phyloP scores from a whole-genome alignment of 768 basidiomycete species.

The Candolleomyces efflorescens region DNA sequence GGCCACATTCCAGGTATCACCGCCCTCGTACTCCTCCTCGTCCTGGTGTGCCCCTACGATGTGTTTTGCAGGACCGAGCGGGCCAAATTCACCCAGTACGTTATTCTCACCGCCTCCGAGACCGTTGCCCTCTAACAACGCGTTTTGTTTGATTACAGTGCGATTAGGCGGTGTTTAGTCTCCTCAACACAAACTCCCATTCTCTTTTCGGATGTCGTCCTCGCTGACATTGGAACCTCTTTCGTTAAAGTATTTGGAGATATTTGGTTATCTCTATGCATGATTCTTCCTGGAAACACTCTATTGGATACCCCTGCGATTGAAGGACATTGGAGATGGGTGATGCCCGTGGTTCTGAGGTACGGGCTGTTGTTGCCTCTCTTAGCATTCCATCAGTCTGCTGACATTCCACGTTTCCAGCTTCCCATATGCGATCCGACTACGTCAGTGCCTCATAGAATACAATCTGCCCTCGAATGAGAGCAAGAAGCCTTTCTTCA shows the following conservation, averaged over 20 bases:
- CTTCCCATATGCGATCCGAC: conserved; percentile 84
- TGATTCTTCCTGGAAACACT: conserved; percentile 83
- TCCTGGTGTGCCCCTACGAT: conserved; percentile 65
- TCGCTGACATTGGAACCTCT: conserved; percentile 95
- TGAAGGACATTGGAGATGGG: conserved; percentile 65
- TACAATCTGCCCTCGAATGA: conserved; percentile 60
- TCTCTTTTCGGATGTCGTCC: conserved; percentile 87
- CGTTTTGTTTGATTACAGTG: conserved; percentile 35
- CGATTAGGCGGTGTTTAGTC: conserved; percentile 70
- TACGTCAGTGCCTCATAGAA: conserved; percentile 93
- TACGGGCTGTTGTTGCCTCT: conserved; percentile 26
- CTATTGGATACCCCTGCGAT: conserved; percentile 59
- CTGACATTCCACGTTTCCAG: conserved; percentile 26
- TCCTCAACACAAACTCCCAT: conserved; percentile 57
- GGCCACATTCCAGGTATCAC: conserved; percentile 74
- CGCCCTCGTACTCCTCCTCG: conserved; percentile 49
- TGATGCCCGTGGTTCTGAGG: conserved; percentile 87
- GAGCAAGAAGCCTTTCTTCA: conserved; percentile 73
- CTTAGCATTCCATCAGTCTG: neutral
- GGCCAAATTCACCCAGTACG: conserved; percentile 75
- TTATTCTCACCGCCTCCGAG: conserved; percentile 14
- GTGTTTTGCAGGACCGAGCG: conserved; percentile 67
- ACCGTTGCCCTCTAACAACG: neutral
- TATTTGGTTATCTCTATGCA: conserved; percentile 81
- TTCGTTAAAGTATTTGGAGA: conserved; percentile 97